Percentiles rank a stretch among this genome's conserved stretches.
These are phyloP conservation scores for Ammopiptanthus mongolicus DNA, from an alignment of 306 rosid species.

Conservation along the genomic window DNA sequence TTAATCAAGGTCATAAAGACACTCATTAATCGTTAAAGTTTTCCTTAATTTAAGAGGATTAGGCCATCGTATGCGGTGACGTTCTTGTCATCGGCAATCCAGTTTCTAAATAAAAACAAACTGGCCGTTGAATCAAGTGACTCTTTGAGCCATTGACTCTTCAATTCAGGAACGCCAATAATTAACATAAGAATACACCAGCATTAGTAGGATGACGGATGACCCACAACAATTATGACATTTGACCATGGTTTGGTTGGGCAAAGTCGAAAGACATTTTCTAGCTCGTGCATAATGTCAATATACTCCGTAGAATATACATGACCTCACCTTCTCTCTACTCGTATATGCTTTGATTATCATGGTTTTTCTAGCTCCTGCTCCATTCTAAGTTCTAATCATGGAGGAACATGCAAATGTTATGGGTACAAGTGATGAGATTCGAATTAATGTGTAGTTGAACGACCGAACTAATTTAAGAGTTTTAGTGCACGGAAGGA, in stretches of 20 bases:
- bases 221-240: conserved; percentile 16
- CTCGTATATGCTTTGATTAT: background rate
- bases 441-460: conserved; percentile 39
- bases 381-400: conserved; percentile 23
- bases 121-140: background rate
- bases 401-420: conserved; percentile 19
- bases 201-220: conserved; percentile 17
- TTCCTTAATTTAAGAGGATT: no score
- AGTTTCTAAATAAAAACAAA: background rate
- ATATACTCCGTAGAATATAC: background rate
- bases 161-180: background rate
- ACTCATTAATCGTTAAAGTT: no score
- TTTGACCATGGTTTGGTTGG: conserved; percentile 23
- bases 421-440: background rate
- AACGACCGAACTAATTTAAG: conserved; percentile 36
- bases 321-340: conserved; percentile 12
- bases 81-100: no score
- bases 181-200: background rate
- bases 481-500: conserved; percentile 11
- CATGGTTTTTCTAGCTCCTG: background rate
- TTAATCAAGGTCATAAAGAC: no score
- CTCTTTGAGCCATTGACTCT: background rate
- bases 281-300: conserved; percentile 13
- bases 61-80: no score
- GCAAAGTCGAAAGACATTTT: conserved; percentile 20